Base-by-base conservation (phyloP, 2,329 filamentous ascomycete species). In the Diaporthe citri region DNA sequence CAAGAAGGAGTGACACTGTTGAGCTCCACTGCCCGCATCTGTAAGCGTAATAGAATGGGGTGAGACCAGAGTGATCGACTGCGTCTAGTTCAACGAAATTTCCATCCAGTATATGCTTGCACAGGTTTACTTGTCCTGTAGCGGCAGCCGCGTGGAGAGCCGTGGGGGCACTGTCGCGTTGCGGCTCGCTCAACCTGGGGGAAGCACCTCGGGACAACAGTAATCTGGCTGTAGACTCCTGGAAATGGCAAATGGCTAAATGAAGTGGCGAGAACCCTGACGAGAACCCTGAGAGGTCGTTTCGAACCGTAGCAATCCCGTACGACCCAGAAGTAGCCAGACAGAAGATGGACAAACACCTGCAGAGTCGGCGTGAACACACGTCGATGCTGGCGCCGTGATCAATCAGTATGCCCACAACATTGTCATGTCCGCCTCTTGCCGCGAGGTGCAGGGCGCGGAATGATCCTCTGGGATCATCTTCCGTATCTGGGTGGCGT, bases 41-140 rank as follows among this genome's bases (percentile, higher is more conserved):
- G 57, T 79, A 80, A 39, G 80, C 80, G 64, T 80, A 76, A 56
- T 81, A 82, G n/a, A 82, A 76, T 6, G 80, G 80, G 5, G 80
- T 80, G 34, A 80, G 72, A 6, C 77, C 78, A 62, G 71, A 71
- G 12, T 74, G 46, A 70, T 82, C 79, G 15, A 67, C 56, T 4
- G 76, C 56, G 56, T 81, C 78, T 22, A 81, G 25, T 31, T 77
- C 76, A 22, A 78, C 74, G 20, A 77, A 75, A 5, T 76, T 74
- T 12, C 71, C 46, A 25, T 77, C 74, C 34, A 80, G 39, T 59
- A 82, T 25, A 51, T 80, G 74, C n/a, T 12, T 57, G 64, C 79
- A 75, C 1, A 80, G 55, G 17, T 75, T 64, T 5, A 72, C 59
- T 15, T 81, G 77, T 12, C 80, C 80, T 52, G 75, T 75, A 20